phyloP scores from a whole-genome alignment of 805 yeast species.

The Cephaloascus albidus region DNA sequence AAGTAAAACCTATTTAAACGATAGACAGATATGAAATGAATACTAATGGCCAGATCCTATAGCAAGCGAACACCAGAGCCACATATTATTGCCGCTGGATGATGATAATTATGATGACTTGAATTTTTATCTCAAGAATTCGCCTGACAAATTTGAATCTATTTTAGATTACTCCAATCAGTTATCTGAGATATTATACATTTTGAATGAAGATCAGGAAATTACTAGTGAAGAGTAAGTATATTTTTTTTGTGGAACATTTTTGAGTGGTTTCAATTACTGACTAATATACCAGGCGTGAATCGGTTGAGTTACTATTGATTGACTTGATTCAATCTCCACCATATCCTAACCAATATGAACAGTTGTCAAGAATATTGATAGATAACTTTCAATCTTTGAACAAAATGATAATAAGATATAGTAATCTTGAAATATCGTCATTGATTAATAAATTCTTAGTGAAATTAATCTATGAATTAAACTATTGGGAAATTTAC shows the following conservation, averaged over 20 bases:
- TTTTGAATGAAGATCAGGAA: conserved; percentile 16
- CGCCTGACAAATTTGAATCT: conserved; percentile 5
- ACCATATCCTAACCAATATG: conserved; percentile 3
- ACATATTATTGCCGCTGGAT: too few relatives aligned
- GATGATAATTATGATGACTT: not conserved
- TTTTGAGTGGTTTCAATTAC: conserved; percentile 14
- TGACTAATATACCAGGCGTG: conserved; percentile 11
- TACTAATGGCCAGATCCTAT: too few relatives aligned
- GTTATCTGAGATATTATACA: conserved; percentile 17
- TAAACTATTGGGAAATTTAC: conserved; percentile 35
- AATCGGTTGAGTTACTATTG: conserved; percentile 1
- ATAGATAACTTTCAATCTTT: not conserved
- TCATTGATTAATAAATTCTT: conserved; percentile 27
- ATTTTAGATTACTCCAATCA: conserved; percentile 22
- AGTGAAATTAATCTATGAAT: conserved; percentile 25
- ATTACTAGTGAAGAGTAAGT: conserved; percentile 17
- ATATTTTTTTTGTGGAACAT: conserved; percentile 18
- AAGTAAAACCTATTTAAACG: too few relatives aligned
- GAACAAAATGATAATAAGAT: conserved; percentile 9
- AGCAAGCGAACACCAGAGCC: too few relatives aligned
- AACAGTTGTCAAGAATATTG: not conserved
- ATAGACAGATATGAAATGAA: too few relatives aligned
- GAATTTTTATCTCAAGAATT: not conserved
- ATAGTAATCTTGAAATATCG: conserved; percentile 26
- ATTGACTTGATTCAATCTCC: not conserved